A percentile compares a stretch with the other conserved stretches of the same genome.
These are phyloP conservation scores for Phanerodontia chrysosporium DNA, from an alignment of 768 basidiomycete genomes.

Conservation along the genomic window DNA sequence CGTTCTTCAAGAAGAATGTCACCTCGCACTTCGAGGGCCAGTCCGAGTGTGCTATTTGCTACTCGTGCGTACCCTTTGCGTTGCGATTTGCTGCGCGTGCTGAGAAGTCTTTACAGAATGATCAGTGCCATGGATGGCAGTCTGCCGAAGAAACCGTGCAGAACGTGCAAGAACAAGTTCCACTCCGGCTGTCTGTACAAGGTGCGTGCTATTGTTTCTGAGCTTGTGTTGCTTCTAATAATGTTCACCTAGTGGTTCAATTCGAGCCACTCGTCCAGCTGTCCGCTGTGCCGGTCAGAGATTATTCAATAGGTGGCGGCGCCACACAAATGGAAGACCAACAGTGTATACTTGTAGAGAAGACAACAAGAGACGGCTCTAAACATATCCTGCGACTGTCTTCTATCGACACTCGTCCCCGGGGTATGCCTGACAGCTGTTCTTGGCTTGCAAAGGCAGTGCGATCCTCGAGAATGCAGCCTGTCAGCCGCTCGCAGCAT, in stretches of 20 bases:
- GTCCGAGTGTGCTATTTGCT: slow-evolving; percentile 95
- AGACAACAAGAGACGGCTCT: not conserved
- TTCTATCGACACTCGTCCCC: not conserved
- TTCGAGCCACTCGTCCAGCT: slow-evolving; percentile 83
- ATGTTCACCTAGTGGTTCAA: slow-evolving; percentile 71
- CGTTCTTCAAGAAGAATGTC: slow-evolving; percentile 92
- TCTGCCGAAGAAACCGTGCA: slow-evolving; percentile 87
- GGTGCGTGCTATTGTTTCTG: slow-evolving; percentile 33
- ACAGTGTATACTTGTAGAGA: not conserved
- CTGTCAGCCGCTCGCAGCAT: not conserved
- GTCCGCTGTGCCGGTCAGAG: slow-evolving; percentile 86
- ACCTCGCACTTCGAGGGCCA: slow-evolving; percentile 91
- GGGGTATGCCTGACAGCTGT: not conserved
- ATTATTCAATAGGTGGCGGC: slow-evolving; percentile 43
- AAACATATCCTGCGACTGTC: not conserved
- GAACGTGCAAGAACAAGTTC: slow-evolving; percentile 92
- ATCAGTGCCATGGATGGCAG: slow-evolving; percentile 87
- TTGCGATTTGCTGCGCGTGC: not conserved
- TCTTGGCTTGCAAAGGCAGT: not conserved
- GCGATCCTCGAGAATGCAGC: not conserved
- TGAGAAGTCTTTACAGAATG: slow-evolving; percentile 47
- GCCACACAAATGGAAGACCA: not conserved
- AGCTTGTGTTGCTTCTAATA: no score
- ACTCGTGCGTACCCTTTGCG: slow-evolving; percentile 55
- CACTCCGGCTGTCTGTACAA: slow-evolving; percentile 91